Conservation (phyloP, 805 yeast species). For the Starmerella scarabaei region DNA sequence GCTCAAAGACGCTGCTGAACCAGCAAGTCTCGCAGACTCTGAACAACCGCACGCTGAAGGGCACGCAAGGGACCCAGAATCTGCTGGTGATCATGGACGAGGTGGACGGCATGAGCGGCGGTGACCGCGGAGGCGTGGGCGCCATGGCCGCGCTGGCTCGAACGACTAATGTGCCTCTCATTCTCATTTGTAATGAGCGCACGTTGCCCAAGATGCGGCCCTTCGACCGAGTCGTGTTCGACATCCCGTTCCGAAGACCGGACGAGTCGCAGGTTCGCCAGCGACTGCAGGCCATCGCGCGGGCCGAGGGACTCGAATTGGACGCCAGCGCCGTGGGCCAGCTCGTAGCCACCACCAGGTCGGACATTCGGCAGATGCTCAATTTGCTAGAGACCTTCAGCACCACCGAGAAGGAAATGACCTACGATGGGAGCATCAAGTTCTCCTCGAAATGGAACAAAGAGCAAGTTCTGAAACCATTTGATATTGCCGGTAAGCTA, state of each 20-base stretch:
- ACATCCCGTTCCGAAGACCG: constrained; percentile 80
- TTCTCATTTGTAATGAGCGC: constrained; percentile 86
- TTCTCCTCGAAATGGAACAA: constrained; percentile 71
- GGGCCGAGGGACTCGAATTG: constrained; percentile 64
- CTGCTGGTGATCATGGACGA: constrained; percentile 93
- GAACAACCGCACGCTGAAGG: constrained; percentile 69
- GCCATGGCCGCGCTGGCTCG: constrained; percentile 78
- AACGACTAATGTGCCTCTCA: constrained; percentile 77
- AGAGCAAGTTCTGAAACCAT: constrained; percentile 80
- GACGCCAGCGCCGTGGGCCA: constrained; percentile 74
- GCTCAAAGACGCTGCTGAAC: constrained; percentile 69
- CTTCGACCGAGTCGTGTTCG: constrained; percentile 70
- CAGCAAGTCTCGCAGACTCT: constrained; percentile 56
- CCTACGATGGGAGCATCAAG: constrained; percentile 47
- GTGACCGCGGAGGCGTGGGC: constrained; percentile 98
- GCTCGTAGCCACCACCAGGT: constrained; percentile 68
- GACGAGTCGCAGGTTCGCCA: constrained; percentile 68
- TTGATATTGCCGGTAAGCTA: constrained; percentile 67
- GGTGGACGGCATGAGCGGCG: constrained; percentile 98
- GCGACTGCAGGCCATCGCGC: constrained; percentile 80
- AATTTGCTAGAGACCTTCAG: constrained; percentile 78
- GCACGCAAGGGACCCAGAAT: constrained; percentile 38
- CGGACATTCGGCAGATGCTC: constrained; percentile 90
- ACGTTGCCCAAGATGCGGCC: constrained; percentile 91
- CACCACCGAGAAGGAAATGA: constrained; percentile 52